Conservation (phyloP, 345 rosid genomes). For the Acer negundo region DNA sequence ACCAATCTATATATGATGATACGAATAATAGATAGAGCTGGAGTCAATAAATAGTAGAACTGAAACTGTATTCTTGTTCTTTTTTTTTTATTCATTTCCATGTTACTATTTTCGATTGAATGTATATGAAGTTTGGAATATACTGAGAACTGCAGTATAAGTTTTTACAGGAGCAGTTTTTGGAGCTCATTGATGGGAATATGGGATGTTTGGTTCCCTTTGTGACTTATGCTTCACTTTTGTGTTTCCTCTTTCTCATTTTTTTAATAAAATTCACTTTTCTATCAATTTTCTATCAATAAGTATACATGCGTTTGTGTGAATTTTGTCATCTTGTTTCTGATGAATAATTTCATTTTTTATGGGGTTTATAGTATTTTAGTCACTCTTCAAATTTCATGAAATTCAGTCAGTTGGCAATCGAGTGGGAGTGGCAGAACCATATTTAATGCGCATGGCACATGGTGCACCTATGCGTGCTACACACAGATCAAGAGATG, state of each 20-base stretch:
- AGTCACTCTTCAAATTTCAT: conserved; percentile 11
- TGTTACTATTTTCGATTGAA: neutral
- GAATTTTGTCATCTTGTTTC: neutral
- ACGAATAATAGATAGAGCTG: neutral
- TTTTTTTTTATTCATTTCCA: neutral
- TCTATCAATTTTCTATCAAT: neutral
- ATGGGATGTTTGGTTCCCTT: neutral
- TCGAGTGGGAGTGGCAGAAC: conserved; percentile 90
- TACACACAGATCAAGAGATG: conserved; percentile 44
- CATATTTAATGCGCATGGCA: conserved; percentile 98
- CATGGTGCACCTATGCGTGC: conserved; percentile 82
- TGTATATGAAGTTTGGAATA: neutral
- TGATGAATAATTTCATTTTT: neutral
- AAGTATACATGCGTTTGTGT: neutral
- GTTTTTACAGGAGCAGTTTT: neutral
- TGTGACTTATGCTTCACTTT: neutral
- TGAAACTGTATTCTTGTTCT: neutral
- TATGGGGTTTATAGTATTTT: neutral
- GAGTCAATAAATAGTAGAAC: neutral
- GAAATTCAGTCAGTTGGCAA: conserved; percentile 87
- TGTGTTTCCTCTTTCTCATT: neutral
- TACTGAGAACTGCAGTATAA: neutral
- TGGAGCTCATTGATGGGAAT: neutral
- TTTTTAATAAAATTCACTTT: neutral
- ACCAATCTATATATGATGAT: neutral